Percentiles rank a stretch among this genome's conserved stretches.
Conservation (phyloP, 805 yeast genomes). For the Candida takata region DNA sequence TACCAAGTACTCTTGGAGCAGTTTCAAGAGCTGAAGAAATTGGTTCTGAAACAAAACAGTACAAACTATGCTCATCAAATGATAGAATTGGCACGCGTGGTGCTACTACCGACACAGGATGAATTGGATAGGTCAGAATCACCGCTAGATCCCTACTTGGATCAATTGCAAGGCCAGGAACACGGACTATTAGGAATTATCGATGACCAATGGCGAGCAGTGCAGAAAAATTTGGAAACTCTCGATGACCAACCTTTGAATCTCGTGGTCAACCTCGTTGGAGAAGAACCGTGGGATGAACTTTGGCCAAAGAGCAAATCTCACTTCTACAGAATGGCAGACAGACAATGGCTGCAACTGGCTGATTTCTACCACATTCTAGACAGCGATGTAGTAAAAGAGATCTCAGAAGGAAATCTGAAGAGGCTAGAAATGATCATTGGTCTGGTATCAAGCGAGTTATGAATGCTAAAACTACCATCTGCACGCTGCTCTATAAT, state of each 20-base stretch:
- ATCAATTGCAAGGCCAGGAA: background rate
- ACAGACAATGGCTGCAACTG: background rate
- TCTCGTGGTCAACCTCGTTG: constrained; percentile 1
- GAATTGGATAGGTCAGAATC: background rate
- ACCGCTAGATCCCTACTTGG: background rate
- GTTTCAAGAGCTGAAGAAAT: background rate
- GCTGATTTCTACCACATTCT: constrained; percentile 1
- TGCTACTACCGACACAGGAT: background rate
- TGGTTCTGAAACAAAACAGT: background rate
- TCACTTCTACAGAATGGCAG: background rate
- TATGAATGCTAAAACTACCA: no score
- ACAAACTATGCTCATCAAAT: background rate
- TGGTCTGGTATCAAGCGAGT: background rate
- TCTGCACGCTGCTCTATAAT: no score
- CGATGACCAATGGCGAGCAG: background rate
- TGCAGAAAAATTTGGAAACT: background rate
- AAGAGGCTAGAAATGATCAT: background rate
- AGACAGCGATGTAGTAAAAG: background rate
- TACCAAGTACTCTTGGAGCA: background rate
- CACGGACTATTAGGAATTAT: constrained; percentile 1
- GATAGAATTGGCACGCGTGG: constrained; percentile 1
- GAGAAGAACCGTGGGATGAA: constrained; percentile 4
- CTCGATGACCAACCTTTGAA: background rate
- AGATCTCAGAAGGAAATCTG: background rate
- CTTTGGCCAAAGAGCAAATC: background rate